Percentiles rank a stretch among this genome's conserved stretches.
Conservation (phyloP, 1,284 basidiomycete genomes). For the Ceratorhiza oryzae-sativae region DNA sequence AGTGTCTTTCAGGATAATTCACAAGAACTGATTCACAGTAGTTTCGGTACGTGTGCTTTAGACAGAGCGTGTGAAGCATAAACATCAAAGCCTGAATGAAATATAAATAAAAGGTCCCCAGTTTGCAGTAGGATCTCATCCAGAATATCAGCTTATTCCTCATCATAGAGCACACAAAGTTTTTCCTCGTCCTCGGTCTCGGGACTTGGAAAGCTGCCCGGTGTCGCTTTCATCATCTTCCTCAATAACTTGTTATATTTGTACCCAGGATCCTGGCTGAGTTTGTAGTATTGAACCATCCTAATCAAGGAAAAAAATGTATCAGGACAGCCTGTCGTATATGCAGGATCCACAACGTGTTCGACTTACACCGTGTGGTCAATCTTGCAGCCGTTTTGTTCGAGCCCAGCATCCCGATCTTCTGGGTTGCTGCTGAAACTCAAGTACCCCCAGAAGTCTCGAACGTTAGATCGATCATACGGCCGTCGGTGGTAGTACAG, state of each 20-base stretch:
- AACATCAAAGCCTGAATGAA: no score
- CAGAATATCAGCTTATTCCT: no score
- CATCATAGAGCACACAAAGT: no score
- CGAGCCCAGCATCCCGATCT: neutral
- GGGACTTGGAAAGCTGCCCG: neutral
- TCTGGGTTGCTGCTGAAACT: neutral
- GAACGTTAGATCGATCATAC: neutral
- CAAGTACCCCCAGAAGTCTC: conserved; percentile 1
- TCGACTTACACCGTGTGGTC: neutral
- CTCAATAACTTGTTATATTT: neutral
- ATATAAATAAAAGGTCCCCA: no score
- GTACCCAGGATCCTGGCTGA: neutral
- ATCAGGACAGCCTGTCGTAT: no score
- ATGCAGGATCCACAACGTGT: no score
- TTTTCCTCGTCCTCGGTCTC: neutral
- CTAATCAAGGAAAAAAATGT: no score
- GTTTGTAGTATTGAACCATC: neutral
- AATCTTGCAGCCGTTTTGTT: neutral
- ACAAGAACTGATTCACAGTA: no score
- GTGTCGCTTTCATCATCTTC: neutral
- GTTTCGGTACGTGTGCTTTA: no score
- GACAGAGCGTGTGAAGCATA: no score
- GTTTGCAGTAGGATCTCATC: no score
- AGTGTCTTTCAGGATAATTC: no score
- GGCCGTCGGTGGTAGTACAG: neutral